These are phyloP conservation scores for Acanthamoeba quina DNA, from an alignment of 208 protist genomes.

Conservation along the genomic window DNA sequence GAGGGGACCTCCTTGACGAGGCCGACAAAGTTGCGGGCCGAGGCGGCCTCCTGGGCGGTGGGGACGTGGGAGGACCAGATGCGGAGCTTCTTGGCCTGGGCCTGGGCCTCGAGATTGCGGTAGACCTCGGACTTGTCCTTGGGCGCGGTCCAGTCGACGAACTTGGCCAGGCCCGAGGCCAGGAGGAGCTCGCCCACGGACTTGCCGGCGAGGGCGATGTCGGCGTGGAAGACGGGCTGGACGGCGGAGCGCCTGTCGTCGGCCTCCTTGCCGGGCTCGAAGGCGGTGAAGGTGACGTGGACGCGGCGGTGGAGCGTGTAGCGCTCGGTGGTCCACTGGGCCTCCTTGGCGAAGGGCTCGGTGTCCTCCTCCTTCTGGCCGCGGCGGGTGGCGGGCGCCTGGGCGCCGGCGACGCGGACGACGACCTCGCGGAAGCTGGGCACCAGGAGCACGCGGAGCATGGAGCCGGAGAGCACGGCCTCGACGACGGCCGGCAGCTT, in stretches of 20 bases:
- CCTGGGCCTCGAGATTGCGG: slow-evolving; percentile 16
- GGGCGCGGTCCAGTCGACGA: slow-evolving; percentile 68
- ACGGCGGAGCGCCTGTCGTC: slow-evolving; percentile 20
- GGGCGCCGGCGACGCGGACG: slow-evolving; percentile 43
- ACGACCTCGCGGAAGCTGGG: slow-evolving; percentile 64
- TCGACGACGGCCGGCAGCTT: slow-evolving; percentile 59
- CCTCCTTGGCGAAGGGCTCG: slow-evolving; percentile 72
- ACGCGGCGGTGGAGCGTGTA: slow-evolving; percentile 60
- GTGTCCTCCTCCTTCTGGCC: slow-evolving; percentile 61
- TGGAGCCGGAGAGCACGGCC: slow-evolving; percentile 66
- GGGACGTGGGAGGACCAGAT: slow-evolving; percentile 63
- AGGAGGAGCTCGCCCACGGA: slow-evolving; percentile 68
- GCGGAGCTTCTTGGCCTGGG: slow-evolving; percentile 61
- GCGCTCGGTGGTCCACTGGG: slow-evolving; percentile 72
- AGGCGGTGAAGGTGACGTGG: slow-evolving; percentile 60
- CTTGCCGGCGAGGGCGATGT: slow-evolving; percentile 64
- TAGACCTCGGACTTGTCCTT: slow-evolving; percentile 67
- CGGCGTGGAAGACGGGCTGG: slow-evolving; percentile 48
- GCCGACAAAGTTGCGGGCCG: slow-evolving; percentile 5
- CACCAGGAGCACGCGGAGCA: slow-evolving; percentile 51
- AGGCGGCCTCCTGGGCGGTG: background rate
- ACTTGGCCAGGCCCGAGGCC: slow-evolving; percentile 33
- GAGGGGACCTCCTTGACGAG: slow-evolving; percentile 75
- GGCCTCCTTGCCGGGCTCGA: slow-evolving; percentile 70
- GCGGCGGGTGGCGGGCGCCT: slow-evolving; percentile 43